A percentile compares a stretch with the other conserved stretches of the same genome.
phyloP scores from a whole-genome alignment of 768 basidiomycete species.

The Russula vinacea region DNA sequence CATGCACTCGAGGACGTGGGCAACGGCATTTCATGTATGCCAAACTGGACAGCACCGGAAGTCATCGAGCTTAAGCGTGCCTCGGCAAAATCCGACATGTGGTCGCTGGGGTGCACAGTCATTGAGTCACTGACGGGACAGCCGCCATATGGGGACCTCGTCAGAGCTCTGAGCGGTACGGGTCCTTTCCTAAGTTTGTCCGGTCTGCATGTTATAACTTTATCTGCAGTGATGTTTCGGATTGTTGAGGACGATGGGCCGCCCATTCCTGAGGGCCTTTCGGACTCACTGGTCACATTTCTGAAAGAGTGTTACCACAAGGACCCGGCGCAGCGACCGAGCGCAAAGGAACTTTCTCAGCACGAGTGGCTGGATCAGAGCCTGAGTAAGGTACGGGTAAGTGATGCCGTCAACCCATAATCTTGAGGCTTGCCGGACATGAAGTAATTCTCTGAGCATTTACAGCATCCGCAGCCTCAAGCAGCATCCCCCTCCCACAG shows the following conservation, averaged over 20 bases:
- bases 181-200: background rate
- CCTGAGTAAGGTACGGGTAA: slow-evolving; percentile 69
- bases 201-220: background rate
- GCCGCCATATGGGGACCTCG: background rate
- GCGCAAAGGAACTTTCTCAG: slow-evolving; percentile 78
- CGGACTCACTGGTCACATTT: slow-evolving; percentile 74
- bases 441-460: background rate
- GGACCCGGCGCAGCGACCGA: slow-evolving; percentile 74
- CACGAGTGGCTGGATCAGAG: slow-evolving; percentile 89
- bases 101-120: background rate
- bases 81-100: background rate
- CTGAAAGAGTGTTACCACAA: slow-evolving; percentile 83
- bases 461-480: background rate
- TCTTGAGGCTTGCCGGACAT: background rate
- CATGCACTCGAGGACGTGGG: background rate
- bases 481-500: background rate
- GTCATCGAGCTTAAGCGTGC: background rate
- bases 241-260: slow-evolving; percentile 93
- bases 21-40: background rate
- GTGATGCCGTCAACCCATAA: background rate
- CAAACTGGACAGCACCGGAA: background rate
- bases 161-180: background rate
- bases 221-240: slow-evolving; percentile 81
- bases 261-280: slow-evolving; percentile 76
- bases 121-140: background rate